Conservation (phyloP, 257 asterid species). For the Mitragyna speciosa region DNA sequence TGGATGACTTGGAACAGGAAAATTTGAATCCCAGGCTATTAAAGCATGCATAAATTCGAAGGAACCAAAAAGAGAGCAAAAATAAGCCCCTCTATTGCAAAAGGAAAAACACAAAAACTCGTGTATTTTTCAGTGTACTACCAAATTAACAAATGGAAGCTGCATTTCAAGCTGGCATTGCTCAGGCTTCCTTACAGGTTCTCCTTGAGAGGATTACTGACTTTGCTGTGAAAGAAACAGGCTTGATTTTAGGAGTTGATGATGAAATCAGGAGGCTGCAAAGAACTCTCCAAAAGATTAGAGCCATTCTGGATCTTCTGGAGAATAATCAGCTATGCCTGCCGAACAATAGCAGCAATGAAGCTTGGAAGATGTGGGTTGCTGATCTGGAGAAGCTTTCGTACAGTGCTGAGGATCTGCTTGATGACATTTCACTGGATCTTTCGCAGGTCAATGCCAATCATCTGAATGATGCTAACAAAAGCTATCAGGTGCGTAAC, state of each 20-base stretch:
- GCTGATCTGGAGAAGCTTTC: conserved; percentile 27
- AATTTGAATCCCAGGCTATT: not conserved
- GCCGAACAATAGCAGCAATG: conserved; percentile 19
- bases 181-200: conserved; percentile 5
- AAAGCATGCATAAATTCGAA: not conserved
- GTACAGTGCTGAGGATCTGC: conserved; percentile 33
- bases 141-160: conserved; percentile 1
- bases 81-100: not conserved
- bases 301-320: conserved; percentile 30
- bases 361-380: conserved; percentile 40
- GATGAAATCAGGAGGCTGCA: conserved; percentile 32
- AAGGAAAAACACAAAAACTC: not conserved
- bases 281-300: conserved; percentile 27
- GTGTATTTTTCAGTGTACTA: not conserved
- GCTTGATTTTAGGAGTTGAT: conserved; percentile 21
- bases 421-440: conserved; percentile 29
- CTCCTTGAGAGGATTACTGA: conserved; percentile 26
- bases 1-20: not conserved
- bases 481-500: conserved; percentile 15
- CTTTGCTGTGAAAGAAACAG: conserved; percentile 20
- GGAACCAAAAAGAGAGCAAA: not conserved
- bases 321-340: conserved; percentile 13
- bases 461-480: not conserved
- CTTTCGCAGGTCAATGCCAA: conserved; percentile 1
- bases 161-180: conserved; percentile 9